phyloP scores from a whole-genome alignment of 257 asterid species.

The Solanum appendiculatum region DNA sequence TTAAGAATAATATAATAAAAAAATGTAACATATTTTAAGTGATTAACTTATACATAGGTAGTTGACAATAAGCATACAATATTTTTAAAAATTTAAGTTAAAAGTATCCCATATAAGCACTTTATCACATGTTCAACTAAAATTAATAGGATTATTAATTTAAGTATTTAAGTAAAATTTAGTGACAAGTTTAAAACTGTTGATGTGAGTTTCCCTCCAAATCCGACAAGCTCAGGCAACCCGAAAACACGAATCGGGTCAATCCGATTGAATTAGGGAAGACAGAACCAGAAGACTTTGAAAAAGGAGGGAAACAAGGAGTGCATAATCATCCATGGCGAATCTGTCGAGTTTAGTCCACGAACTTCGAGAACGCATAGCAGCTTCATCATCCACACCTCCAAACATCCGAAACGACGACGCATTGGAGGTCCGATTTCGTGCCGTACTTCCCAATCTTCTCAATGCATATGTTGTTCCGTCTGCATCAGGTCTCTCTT shows the following conservation, averaged over 20 bases:
- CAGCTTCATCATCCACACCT: conserved; percentile 60
- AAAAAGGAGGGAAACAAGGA: background rate
- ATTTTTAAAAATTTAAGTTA: too few species aligned
- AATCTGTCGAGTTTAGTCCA: conserved; percentile 70
- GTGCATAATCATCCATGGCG: conserved; percentile 30
- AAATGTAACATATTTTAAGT: too few species aligned
- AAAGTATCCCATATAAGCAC: too few species aligned
- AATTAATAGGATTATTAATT: too few species aligned
- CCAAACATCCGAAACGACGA: conserved; percentile 55
- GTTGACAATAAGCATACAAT: background rate
- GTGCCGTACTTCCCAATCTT: conserved; percentile 80
- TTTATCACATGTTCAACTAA: too few species aligned
- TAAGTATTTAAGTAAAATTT: too few species aligned
- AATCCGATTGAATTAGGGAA: background rate
- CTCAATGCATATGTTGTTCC: conserved; percentile 61
- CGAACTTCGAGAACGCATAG: conserved; percentile 87
- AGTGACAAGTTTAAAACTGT: background rate
- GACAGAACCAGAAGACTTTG: background rate
- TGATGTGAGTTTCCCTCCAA: background rate
- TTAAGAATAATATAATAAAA: too few species aligned
- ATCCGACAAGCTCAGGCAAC: background rate
- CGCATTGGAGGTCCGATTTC: conserved; percentile 72
- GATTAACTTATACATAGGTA: too few species aligned
- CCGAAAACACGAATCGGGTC: background rate
- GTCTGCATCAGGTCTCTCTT: conserved; percentile 42